Evolutionary conservation across 371 early-diverging fungal genomes (phyloP), one percentile per base, ranked within the genome.

Genomic region (Lichtheimia ramosa): DNA sequence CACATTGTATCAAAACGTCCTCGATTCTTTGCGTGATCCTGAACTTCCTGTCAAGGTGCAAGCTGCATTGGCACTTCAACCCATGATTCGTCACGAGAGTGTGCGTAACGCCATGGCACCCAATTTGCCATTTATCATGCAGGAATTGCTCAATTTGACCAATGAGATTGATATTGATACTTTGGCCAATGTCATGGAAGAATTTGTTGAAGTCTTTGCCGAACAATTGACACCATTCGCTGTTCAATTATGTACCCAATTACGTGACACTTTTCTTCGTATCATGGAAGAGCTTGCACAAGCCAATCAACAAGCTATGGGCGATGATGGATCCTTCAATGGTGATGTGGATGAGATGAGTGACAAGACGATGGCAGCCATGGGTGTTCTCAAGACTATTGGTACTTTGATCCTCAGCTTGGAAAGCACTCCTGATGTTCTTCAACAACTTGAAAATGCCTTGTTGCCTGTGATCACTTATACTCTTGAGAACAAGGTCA

Each of bases 331-430:
- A 8, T 62, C 80, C 8, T 68, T 77, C 25, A 66, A 54, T 61
- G 72, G 59, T 5, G 67, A 65, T 27, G 18, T 57, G 10, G 84
- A 89, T 49, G 92, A 88, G 50, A 70, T 81, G 34, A 83, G 84
- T 57, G 94, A 95, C 63, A 95, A 95, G 74, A 90, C 88, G 2
- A 85, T 90, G 86, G 90, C 95, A 0, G 94, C 96, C 12, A 86
- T 91, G 81, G 95, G 96, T 51, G 86, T 96, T 3, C 76, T 96
- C 18, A 93, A 93, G 69, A 95, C 96, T n/a, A 86, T 97, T 43
- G 83, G 85, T 48, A 91, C 93, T 2, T 68, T 97, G 54, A 83
- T 96, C 18, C 59, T 89, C 42, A 87, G 87, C 59, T 64, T 90
- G 46, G 89, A 90, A 60, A 79, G 77, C 57, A 79, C 90, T 0